phyloP scores from a whole-genome alignment of 2,329 filamentous ascomycete genomes.

The Talaromyces sp. region DNA sequence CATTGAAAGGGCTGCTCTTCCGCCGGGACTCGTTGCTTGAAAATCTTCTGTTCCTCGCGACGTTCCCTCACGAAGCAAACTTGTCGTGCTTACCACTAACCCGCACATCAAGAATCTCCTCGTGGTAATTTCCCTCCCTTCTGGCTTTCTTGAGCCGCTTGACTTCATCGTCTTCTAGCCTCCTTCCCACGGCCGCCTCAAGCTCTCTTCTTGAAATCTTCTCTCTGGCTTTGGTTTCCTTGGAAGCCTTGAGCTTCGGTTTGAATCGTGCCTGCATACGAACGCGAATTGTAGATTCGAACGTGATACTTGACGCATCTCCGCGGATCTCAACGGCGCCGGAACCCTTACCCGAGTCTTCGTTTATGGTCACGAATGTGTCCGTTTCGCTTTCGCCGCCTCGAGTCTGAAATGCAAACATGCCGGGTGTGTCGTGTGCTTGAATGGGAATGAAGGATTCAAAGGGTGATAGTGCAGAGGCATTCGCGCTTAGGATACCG shows the following conservation, averaged over 20 bases:
- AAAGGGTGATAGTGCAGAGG: conserved; percentile 75
- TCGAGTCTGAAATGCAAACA: conserved; percentile 67
- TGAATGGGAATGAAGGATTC: conserved; percentile 72
- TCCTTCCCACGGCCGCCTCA: conserved; percentile 72
- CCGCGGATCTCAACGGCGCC: conserved; percentile 64
- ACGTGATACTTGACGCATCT: conserved; percentile 63
- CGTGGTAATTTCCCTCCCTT: conserved; percentile 83
- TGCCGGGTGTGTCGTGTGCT: conserved; percentile 59
- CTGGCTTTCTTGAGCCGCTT: conserved; percentile 74
- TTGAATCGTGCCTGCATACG: conserved; percentile 96
- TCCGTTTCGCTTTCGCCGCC: conserved; percentile 48
- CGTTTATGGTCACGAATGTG: conserved; percentile 62
- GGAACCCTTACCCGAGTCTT: conserved; percentile 41
- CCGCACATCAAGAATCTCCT: conserved; percentile 77
- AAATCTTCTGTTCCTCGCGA: not conserved
- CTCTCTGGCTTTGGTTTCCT: conserved; percentile 76
- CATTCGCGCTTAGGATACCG: conserved; percentile 69
- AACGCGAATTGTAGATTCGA: conserved; percentile 69
- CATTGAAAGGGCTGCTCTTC: not conserved
- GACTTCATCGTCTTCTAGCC: conserved; percentile 79
- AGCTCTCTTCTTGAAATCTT: conserved; percentile 84
- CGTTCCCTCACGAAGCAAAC: conserved; percentile 42
- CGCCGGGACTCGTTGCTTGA: not conserved
- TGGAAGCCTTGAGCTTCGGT: conserved; percentile 69
- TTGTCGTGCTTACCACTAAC: conserved; percentile 94